Evolutionary conservation across 257 asterid species (phyloP), one percentile per base, ranked within the genome.

Genomic region (Echium plantagineum): DNA sequence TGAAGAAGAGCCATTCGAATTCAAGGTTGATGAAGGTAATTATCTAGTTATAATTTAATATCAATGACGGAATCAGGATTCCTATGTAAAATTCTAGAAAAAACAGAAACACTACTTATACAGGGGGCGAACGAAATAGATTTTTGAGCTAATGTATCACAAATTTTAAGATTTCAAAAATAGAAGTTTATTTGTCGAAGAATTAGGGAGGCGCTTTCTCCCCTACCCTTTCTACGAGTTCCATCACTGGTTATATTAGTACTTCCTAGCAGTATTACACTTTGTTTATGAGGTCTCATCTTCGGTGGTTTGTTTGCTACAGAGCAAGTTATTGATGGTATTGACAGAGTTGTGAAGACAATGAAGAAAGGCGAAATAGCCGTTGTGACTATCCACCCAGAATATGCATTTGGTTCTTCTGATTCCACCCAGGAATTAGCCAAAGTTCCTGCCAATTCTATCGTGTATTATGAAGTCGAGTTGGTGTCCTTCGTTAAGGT

Each of bases 1-100:
- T 49, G 67, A 72, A 12, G 77, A 70, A 32, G 80, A 74, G 21
- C 85, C 75, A 28, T 69, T 75, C 21, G 83, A 79, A 67, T 82
- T 79, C 49, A 79, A 66, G 62, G 73, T 77, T 0, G 86, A 82
- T 58, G 89, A 80, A 58, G 89, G 87, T 81, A 66, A 24, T 2
- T 26, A 17, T 28, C 65, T 30, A 24, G 4, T 7, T 1, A 24
- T 24, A 24, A 24, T 24, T 1, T 24, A 24, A 24, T 24, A 3
- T 24, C 2, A 24, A 3, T 24, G 26, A 3, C 26, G 26, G 26
- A 24, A 24, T 3, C 26, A 24, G 26, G 26, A 24, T 24, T 24
- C 26, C 3, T 24, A 24, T 24, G 26, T 24, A 24, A 3, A 3
- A 24, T 1, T 24, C 1, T 1, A 3, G 3, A 24, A 24, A 24